Conservation (phyloP, 2,329 filamentous ascomycete genomes). For the Byssothecium circinans region DNA sequence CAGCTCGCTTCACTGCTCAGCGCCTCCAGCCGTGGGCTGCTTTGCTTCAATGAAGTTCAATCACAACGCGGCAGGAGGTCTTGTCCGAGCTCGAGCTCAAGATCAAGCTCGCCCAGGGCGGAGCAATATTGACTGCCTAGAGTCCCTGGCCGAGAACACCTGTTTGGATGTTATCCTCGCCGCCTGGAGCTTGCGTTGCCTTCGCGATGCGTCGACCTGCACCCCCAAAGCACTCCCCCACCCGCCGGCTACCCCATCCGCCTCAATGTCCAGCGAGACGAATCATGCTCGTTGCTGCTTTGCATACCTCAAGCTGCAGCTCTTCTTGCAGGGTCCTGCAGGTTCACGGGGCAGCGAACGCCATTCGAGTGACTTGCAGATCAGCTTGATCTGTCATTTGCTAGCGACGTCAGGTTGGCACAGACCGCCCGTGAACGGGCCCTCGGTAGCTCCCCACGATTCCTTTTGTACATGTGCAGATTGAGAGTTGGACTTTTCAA, state of each 20-base stretch:
- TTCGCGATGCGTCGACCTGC: constrained; percentile 20
- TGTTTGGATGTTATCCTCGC: constrained; percentile 28
- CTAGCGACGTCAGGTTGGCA: constrained; percentile 13
- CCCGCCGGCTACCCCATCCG: not conserved
- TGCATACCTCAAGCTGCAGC: constrained; percentile 18
- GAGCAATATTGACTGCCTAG: not conserved
- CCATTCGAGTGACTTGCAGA: constrained; percentile 37
- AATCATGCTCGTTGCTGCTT: constrained; percentile 19
- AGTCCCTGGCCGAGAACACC: constrained; percentile 18
- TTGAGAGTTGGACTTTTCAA: too few relatives aligned
- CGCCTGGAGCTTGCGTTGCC: constrained; percentile 27
- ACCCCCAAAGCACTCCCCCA: constrained; percentile 7
- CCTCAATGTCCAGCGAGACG: constrained; percentile 28
- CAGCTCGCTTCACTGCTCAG: constrained; percentile 27
- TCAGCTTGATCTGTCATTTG: constrained; percentile 14
- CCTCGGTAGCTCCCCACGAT: constrained; percentile 37
- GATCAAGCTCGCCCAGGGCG: not conserved
- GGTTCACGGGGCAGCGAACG: constrained; percentile 16
- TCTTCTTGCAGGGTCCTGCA: constrained; percentile 20
- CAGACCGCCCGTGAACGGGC: constrained; percentile 4
- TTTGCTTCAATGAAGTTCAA: constrained; percentile 21
- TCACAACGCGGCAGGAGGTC: constrained; percentile 21
- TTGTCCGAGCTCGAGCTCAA: constrained; percentile 5
- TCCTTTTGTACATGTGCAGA: too few relatives aligned
- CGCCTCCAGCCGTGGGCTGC: constrained; percentile 25